Evolutionary conservation across 371 early-diverging fungal species (phyloP).

Genomic region (Rhizomucor miehei): DNA sequence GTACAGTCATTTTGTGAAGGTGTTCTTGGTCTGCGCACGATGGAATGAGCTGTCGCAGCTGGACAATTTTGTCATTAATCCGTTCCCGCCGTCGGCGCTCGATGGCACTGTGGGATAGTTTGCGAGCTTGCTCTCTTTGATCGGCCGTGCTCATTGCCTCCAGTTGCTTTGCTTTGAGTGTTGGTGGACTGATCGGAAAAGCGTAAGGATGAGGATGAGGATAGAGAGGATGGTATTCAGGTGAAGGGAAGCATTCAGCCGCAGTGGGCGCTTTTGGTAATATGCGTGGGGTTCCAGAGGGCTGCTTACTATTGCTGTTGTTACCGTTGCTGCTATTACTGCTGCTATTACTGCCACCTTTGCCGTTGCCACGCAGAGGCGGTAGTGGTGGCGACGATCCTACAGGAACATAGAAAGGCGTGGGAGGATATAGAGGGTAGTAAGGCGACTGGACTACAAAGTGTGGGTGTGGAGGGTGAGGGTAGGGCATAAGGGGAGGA

Average conservation of each 20-base stretch:
- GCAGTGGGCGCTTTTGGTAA: conserved; percentile 6
- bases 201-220: conserved; percentile 1
- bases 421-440: conserved; percentile 14
- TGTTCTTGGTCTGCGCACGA: conserved; percentile 63
- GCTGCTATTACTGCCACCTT: too few species aligned
- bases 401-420: conserved; percentile 15
- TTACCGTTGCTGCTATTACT: too few species aligned
- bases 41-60: conserved; percentile 42
- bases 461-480: conserved; percentile 3
- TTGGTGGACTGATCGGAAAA: conserved; percentile 2
- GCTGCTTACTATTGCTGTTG: too few species aligned
- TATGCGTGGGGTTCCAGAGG: conserved; percentile 5
- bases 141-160: conserved; percentile 37
- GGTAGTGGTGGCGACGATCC: conserved; percentile 6
- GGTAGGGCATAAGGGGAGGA: conserved; percentile 10
- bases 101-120: conserved; percentile 77
- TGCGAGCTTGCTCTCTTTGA: conserved; percentile 57
- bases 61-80: conserved; percentile 66
- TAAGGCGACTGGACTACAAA: conserved; percentile 4
- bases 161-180: not conserved
- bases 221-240: conserved; percentile 3
- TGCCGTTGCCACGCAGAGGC: too few species aligned
- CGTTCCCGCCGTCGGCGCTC: conserved; percentile 75
- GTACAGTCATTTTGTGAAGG: conserved; percentile 71
- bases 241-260: conserved; percentile 2